Evolutionary conservation across 2,329 filamentous ascomycete species (phyloP).

Genomic region (Penicillium brevicompactum): DNA sequence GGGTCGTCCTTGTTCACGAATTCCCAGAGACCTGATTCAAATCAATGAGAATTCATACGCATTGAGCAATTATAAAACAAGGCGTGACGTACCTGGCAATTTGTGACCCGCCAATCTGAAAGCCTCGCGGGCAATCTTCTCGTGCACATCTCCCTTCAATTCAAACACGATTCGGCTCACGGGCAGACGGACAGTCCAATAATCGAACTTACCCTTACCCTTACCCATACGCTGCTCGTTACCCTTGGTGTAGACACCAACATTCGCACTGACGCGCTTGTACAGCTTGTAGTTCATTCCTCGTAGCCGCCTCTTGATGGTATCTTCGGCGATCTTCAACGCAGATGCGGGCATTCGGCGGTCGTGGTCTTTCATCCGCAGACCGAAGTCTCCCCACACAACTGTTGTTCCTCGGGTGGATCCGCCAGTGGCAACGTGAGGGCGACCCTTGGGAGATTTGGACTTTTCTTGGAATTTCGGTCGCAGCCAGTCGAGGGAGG

Average conservation of each 20-base stretch:
- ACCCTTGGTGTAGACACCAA: slow-evolving; percentile 92
- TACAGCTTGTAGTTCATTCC: slow-evolving; percentile 92
- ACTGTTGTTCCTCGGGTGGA: slow-evolving; percentile 92
- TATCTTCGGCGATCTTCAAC: slow-evolving; percentile 88
- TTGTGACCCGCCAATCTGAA: slow-evolving; percentile 94
- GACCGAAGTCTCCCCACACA: slow-evolving; percentile 92
- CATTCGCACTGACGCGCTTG: slow-evolving; percentile 86
- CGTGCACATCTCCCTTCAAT: slow-evolving; percentile 86
- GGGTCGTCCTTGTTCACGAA: slow-evolving; percentile 92
- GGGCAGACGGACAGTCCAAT: slow-evolving; percentile 88
- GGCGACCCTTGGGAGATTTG: slow-evolving; percentile 86
- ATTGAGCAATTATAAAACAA: neutral
- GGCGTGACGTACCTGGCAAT: slow-evolving; percentile 70
- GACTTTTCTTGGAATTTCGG: slow-evolving; percentile 78
- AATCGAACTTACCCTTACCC: slow-evolving; percentile 95
- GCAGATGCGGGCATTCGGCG: slow-evolving; percentile 84
- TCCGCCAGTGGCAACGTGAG: slow-evolving; percentile 85
- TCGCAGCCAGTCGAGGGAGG: slow-evolving; percentile 72
- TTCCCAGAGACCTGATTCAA: slow-evolving; percentile 64
- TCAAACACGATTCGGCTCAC: slow-evolving; percentile 94
- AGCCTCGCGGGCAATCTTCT: slow-evolving; percentile 90
- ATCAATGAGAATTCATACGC: slow-evolving; percentile 19
- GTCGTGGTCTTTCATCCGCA: slow-evolving; percentile 92
- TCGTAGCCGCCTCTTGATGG: slow-evolving; percentile 83
- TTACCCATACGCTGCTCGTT: slow-evolving; percentile 99